phyloP scores from a whole-genome alignment of 805 yeast species.

The Clavispora santaluciae region DNA sequence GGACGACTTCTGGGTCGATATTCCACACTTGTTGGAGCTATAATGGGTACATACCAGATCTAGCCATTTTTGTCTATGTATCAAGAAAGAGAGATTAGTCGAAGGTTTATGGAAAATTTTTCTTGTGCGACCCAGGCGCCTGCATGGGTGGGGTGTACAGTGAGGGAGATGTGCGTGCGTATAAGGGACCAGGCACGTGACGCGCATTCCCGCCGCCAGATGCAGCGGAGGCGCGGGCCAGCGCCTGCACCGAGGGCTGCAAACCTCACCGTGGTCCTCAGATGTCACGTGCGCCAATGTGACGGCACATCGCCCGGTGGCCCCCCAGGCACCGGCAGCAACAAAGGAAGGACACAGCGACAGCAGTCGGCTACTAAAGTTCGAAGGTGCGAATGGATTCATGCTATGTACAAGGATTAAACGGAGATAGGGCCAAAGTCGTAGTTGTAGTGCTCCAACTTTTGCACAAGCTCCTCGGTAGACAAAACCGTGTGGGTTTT shows the following conservation, averaged over 20 bases:
- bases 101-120: conserved; percentile 12
- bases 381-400: no score
- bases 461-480: conserved; percentile 45
- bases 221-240: background rate
- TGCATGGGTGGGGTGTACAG: conserved; percentile 7
- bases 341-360: no score
- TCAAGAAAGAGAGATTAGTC: conserved; percentile 8
- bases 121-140: conserved; percentile 11
- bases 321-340: no score
- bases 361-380: no score
- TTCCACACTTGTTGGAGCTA: background rate
- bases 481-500: conserved; percentile 39
- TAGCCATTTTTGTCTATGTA: conserved; percentile 48
- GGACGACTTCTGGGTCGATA: background rate
- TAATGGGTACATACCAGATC: conserved; percentile 51
- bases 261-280: background rate
- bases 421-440: conserved; percentile 32
- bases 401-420: conserved; percentile 7
- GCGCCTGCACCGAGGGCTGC: background rate
- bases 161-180: background rate
- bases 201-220: background rate
- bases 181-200: background rate
- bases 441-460: conserved; percentile 41
- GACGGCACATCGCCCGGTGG: background rate
- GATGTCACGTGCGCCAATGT: background rate